A percentile compares a stretch with the other conserved stretches of the same genome.
Evolutionary conservation across 768 basidiomycete genomes (phyloP).

Genomic region (Candolleomyces aberdarensis): DNA sequence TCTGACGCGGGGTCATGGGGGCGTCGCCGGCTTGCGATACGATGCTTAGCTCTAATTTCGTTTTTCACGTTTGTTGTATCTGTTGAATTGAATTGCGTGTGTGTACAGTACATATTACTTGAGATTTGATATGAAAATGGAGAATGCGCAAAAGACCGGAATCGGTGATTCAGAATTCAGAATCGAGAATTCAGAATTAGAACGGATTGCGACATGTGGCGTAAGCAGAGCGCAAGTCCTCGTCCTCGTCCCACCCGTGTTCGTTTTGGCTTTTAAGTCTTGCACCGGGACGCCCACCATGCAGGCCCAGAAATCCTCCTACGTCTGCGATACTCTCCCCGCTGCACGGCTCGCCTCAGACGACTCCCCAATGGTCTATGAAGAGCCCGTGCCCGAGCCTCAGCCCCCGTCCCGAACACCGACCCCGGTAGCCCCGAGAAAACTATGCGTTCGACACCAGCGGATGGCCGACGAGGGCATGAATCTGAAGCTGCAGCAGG

Average conservation of each 20-base stretch:
- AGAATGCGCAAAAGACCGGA: conserved; percentile 16
- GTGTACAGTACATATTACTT: conserved; percentile 17
- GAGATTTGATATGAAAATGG: conserved; percentile 11
- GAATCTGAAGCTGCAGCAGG: conserved; percentile 88
- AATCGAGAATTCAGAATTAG: conserved; percentile 9
- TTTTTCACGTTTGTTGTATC: conserved; percentile 32
- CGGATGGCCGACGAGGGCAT: conserved; percentile 96
- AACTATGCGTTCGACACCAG: conserved; percentile 90
- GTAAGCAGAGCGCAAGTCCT: conserved; percentile 28
- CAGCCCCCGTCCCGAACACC: conserved; percentile 10
- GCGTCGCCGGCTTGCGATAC: conserved; percentile 6
- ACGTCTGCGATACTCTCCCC: conserved; percentile 73
- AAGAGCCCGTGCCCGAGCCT: conserved; percentile 13
- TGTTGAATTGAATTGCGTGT: conserved; percentile 39
- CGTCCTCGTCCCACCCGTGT: neutral
- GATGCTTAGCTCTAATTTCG: conserved; percentile 19
- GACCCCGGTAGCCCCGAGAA: conserved; percentile 44
- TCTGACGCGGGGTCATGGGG: conserved; percentile 12
- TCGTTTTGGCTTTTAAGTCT: conserved; percentile 1
- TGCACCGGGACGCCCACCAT: conserved; percentile 2
- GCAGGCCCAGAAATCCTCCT: conserved; percentile 22
- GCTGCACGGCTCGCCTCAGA: conserved; percentile 48
- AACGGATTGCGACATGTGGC: conserved; percentile 43
- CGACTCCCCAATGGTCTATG: conserved; percentile 7
- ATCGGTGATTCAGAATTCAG: neutral